A percentile compares a stretch with the other conserved stretches of the same genome.
Conservation (phyloP, 495 filamentous ascomycete genomes). For the Aspergillus indologenus region DNA sequence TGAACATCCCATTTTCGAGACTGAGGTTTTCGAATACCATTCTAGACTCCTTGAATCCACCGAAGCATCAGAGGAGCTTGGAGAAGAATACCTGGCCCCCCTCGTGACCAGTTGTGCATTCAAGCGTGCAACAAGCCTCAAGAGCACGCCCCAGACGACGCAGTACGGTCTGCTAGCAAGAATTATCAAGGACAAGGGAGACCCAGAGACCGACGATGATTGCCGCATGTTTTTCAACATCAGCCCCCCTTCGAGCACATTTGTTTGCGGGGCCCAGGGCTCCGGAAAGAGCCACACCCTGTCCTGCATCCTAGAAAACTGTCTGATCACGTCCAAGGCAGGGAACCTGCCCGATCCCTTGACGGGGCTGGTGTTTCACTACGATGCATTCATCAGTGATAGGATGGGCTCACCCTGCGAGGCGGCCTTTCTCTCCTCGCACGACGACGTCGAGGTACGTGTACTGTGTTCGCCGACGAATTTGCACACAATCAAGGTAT, state of each 20-base stretch:
- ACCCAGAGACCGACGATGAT: constrained; percentile 34
- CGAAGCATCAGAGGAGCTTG: too few species aligned
- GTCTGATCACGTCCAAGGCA: constrained; percentile 43
- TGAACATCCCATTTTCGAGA: too few species aligned
- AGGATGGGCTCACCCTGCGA: constrained; percentile 60
- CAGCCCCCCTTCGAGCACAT: constrained; percentile 62
- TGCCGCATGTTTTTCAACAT: constrained; percentile 63
- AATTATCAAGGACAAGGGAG: constrained; percentile 12
- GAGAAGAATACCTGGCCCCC: too few species aligned
- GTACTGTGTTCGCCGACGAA: constrained; percentile 66
- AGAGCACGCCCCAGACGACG: too few species aligned
- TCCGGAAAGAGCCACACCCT: constrained; percentile 75
- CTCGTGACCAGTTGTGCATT: too few species aligned
- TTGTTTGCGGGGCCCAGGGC: constrained; percentile 76
- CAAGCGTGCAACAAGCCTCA: too few species aligned
- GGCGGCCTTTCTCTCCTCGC: constrained; percentile 61
- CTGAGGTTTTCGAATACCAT: too few species aligned
- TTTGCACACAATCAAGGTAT: constrained; percentile 44
- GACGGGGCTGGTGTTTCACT: constrained; percentile 67
- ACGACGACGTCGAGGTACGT: constrained; percentile 51
- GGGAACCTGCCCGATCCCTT: constrained; percentile 48
- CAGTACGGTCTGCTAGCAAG: too few species aligned
- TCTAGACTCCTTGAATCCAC: too few species aligned
- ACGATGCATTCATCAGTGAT: constrained; percentile 58
- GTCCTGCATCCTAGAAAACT: constrained; percentile 67